Evolutionary conservation across 495 filamentous ascomycete species (phyloP), one percentile per base, ranked within the genome.

Genomic region (Penicillium tannophilum): DNA sequence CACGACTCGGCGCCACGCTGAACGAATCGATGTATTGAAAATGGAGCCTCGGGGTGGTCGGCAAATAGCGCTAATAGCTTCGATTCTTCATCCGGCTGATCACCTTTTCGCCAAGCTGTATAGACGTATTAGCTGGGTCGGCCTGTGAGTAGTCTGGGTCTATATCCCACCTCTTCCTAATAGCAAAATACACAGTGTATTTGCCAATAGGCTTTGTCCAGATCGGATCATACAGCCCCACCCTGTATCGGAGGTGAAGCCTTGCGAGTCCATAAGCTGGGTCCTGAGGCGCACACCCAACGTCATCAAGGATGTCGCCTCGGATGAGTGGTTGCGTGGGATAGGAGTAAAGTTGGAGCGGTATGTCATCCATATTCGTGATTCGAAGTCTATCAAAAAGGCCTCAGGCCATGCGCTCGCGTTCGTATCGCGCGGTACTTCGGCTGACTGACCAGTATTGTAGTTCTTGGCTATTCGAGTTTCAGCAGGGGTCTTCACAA

Each of bases 141-240:
- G 45, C 23, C 17, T n/a, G 3, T 19, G 23, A 5, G 24, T 31
- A 20, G 8, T 86, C 6, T 30, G 20, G 7, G n/a, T 19, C 55
- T 16, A 35, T 43, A 54, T 56, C 56, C 59, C 84, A 92, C 91
- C 90, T 82, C 94, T 86, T 6, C 94, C 94, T 31, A 97, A 76
- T 48, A 78, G 78, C 39, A 93, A 72, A 23, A 88, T 82, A 11
- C 81, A 69, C 54, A 98, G 75, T 5, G 93, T 82, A 69, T 98
- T 98, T 36, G 93, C 94, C 33, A 99, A 77, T 16, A 99, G 78
- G 63, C 91, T 90, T 75, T 99, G 95, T 11, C 94, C 95, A 0
- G 93, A 96, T 63, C 95, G 82, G 62, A 99, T 98, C 95, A 99
- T 99, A 67, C 95, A 99, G 1, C 95, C 95, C 92, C 95, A 99